Percentiles rank a stretch among this genome's conserved stretches.
Evolutionary conservation across 306 rosid species (phyloP).

Genomic region (Oxytropis ochrocephala): DNA sequence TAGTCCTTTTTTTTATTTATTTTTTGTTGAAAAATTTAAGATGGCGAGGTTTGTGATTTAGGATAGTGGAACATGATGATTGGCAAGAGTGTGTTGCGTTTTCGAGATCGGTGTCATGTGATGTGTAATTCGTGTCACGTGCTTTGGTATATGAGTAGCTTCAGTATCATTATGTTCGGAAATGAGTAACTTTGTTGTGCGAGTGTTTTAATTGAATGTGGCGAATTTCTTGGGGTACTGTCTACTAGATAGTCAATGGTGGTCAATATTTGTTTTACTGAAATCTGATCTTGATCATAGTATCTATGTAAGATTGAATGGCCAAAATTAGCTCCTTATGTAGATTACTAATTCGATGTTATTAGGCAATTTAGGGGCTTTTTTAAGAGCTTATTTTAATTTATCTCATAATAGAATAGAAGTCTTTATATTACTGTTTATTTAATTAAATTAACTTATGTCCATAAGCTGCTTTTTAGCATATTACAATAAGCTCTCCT

Average conservation of each 20-base stretch:
- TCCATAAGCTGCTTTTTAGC: not conserved
- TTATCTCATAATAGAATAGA: not conserved
- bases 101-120: conserved; percentile 26
- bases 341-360: not conserved
- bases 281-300: not conserved
- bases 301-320: not conserved
- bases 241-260: not conserved
- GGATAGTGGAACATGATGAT: conserved; percentile 21
- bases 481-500: not conserved
- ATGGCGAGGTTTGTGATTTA: conserved; percentile 29
- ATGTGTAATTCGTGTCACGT: conserved; percentile 14
- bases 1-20: not conserved
- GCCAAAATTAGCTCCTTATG: not conserved
- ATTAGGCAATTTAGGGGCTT: not conserved
- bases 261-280: not conserved
- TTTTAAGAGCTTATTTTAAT: not conserved
- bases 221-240: not conserved
- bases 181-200: not conserved
- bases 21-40: conserved; percentile 11
- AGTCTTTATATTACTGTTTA: not conserved
- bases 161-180: not conserved
- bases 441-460: not conserved
- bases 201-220: conserved; percentile 16
- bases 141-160: not conserved
- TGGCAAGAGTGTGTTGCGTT: conserved; percentile 18